Evolutionary conservation across 2,329 filamentous ascomycete species (phyloP), one percentile per base, ranked within the genome.

Genomic region (Ilyonectria destructans): DNA sequence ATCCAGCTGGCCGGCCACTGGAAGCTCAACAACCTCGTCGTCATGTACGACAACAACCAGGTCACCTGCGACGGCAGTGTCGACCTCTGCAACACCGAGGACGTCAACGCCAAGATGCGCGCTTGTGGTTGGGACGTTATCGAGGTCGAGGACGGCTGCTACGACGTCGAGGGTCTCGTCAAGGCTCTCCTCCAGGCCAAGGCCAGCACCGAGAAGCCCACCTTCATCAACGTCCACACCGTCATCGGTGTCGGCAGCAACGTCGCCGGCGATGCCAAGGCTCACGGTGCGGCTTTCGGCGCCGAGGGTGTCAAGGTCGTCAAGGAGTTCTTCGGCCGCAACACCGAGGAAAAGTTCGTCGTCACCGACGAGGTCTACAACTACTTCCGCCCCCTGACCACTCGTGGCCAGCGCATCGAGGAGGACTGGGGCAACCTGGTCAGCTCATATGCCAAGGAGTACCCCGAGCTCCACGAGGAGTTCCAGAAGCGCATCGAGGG

Each of bases 31-130:
- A 90, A 90, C 75, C 78, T 90, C 1, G 85, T 84, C 4, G 77
- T 90, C 29, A 85, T 89, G 54, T 90, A 90, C 70, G 88, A 90
- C 70, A 90, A 90, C 77, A 90, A 90, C 75, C 85, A 88, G 71
- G 81, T 90, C 55, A 89, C 87, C 6, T 90, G 88, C 71, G 88
- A 90, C 65, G 88, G 88, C 1, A 84, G 82, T 2, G 83, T 89
- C 3, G 86, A 89, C 57, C 72, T 80, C 23, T 74, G 79, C 85
- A 88, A 87, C 68, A 87, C 83, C 0, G 88, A 90, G 71, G 87
- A 90, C 52, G 80, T 89, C 71, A 89, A 90, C 63, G 77, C 81
- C 7, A 90, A 89, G 77, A 89, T 90, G 87, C 79, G 82, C 6
- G 87, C 87, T 7, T 86, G 82, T 37, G 86, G 86, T 3, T 90